Base-by-base conservation (phyloP, 768 basidiomycete species). In the Fomitopsis pulvina region DNA sequence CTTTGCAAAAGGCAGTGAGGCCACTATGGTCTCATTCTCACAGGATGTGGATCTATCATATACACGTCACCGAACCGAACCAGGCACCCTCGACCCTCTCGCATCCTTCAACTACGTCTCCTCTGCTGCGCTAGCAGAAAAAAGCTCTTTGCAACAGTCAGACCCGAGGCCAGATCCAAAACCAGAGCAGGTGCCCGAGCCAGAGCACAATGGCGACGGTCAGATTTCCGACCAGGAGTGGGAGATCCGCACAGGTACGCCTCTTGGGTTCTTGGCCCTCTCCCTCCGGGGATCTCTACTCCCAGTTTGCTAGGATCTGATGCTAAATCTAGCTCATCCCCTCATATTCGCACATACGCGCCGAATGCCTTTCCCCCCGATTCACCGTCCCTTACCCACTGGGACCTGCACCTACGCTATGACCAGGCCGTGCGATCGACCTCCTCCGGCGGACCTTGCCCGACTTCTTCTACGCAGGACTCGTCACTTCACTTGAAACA, bases 191-290 rank as follows among this genome's bases (percentile, higher is more conserved):
- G 14, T 21, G 8, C 41, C 46, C n/a, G 46, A 47, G 9, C 46
- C 50, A 2, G 34, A 22, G 8, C 25, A 27, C n/a, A 42, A 48
- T 0, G 26, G 40, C 2, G 47, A 38, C 2, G 41, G 53, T 9
- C 54, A 71, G 53, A 59, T 88, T 7, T 77, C 84, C 1, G 87
- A 90, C 62, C 70, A 73, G 6, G 87, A 90, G 57, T 90, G 87
- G 87, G 79, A 87, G 59, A 73, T 88, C 44, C 80, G 85, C 22
- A 86, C 85, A 58, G 86, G 87, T 83, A 51, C 30, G 66, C 57
- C 39, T 44, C 29, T 4, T 37, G 14, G 14, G 5, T 42, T 41
- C 22, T 50, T 37, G 29, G 22, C 32, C 48, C 42, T 47, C 30
- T 52, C 37, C 14, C 40, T 27, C 22, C 42, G 55, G 50, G 41